A percentile compares a stretch with the other conserved stretches of the same genome.
These are phyloP conservation scores for Ogataea nakhonphanomensis DNA, from an alignment of 805 yeast genomes.

Conservation along the genomic window DNA sequence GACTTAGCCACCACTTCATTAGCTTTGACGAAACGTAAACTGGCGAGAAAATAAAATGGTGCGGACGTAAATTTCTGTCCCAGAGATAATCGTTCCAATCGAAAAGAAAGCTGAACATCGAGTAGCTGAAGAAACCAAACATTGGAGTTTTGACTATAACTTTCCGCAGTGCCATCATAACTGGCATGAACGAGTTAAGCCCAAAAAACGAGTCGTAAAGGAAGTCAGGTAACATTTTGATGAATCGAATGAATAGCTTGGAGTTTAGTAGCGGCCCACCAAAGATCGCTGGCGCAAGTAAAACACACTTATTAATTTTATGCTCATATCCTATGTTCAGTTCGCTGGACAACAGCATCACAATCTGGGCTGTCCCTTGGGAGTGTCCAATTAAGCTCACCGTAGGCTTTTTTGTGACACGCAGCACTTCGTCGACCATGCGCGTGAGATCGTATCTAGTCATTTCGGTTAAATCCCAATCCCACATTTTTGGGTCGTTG, in stretches of 20 bases:
- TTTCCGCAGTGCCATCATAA: constrained; percentile 59
- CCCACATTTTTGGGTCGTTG: constrained; percentile 67
- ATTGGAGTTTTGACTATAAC: constrained; percentile 45
- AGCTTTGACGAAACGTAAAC: constrained; percentile 73
- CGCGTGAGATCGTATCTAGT: constrained; percentile 75
- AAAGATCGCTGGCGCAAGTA: constrained; percentile 87
- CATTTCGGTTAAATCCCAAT: constrained; percentile 88
- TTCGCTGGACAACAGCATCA: constrained; percentile 59
- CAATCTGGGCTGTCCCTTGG: constrained; percentile 89
- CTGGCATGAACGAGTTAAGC: constrained; percentile 69
- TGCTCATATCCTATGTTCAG: constrained; percentile 34
- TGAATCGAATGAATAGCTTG: constrained; percentile 57
- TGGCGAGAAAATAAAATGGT: constrained; percentile 84
- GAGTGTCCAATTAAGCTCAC: constrained; percentile 77
- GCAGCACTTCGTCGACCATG: constrained; percentile 58
- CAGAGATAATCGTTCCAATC: constrained; percentile 84
- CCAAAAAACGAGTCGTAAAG: constrained; percentile 63
- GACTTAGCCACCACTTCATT: constrained; percentile 89
- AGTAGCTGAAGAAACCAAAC: constrained; percentile 65
- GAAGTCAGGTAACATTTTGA: constrained; percentile 47
- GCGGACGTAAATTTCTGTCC: constrained; percentile 60
- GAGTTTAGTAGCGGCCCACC: constrained; percentile 75
- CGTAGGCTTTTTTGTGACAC: constrained; percentile 35
- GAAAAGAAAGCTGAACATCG: constrained; percentile 82
- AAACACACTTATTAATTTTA: constrained; percentile 64